These are phyloP conservation scores for Penicillium pulvis DNA, from an alignment of 495 filamentous ascomycete genomes.

Conservation along the genomic window DNA sequence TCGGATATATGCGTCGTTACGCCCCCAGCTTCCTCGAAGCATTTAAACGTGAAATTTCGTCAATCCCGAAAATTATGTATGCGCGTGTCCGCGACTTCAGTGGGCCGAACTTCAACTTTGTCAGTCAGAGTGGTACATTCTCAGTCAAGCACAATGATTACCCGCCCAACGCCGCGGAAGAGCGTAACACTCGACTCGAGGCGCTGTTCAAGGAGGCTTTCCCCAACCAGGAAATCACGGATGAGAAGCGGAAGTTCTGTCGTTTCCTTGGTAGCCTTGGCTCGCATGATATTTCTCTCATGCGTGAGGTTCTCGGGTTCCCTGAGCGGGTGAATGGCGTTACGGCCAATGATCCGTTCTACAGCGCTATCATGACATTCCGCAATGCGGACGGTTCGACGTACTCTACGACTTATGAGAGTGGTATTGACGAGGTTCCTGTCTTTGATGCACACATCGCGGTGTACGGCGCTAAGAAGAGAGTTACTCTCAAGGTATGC, in stretches of 20 bases:
- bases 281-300: constrained; percentile 50
- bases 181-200: constrained; percentile 21
- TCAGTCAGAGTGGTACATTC: constrained; percentile 52
- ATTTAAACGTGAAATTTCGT: constrained; percentile 40
- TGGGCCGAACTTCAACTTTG: constrained; percentile 48
- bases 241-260: constrained; percentile 34
- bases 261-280: constrained; percentile 45
- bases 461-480: constrained; percentile 46
- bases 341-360: constrained; percentile 35
- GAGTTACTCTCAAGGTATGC: constrained; percentile 17
- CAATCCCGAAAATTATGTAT: constrained; percentile 43
- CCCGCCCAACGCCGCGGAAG: constrained; percentile 21
- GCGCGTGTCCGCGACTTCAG: constrained; percentile 50
- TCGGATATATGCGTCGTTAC: constrained; percentile 57
- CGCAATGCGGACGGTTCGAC: constrained; percentile 21
- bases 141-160: constrained; percentile 38
- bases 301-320: constrained; percentile 51
- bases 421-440: constrained; percentile 26
- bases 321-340: constrained; percentile 36
- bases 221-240: constrained; percentile 22
- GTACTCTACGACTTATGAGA: constrained; percentile 12
- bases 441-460: constrained; percentile 52
- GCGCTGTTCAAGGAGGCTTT: constrained; percentile 29
- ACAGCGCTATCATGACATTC: constrained; percentile 36
- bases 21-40: constrained; percentile 45